Base-by-base conservation (phyloP, 2,329 filamentous ascomycete genomes). In the Penicillium sclerotiorum region DNA sequence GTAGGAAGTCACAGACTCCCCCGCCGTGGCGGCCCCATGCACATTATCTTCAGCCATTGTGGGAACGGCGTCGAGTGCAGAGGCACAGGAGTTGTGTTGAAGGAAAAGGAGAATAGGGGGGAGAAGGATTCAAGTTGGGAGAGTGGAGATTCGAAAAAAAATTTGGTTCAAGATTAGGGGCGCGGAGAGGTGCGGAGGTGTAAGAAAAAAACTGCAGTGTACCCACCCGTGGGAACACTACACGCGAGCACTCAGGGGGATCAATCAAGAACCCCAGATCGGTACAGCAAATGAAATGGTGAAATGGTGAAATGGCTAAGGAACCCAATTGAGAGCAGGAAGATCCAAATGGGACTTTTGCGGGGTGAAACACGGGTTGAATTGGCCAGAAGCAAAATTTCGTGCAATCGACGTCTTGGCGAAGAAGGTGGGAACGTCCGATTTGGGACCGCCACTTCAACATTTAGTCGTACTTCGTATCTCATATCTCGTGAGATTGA, bases 1-100 rank as follows among this genome's bases (percentile, higher is more conserved):
- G 8, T 33, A n/a, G 18, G 45, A 21, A 40, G 27, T 23, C 25
- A 32, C 17, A 17, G 17, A 23, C 4, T 12, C 33, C 22, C 44
- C 36, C 18, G 25, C 35, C 28, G 45, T 22, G 27, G 28, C 27
- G 25, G 36, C 35, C 17, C 21, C 64, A 46, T 62, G 57, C 33
- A 57, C 55, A 59, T 67, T 66, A 45, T 52, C 41, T 25, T 61
- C 60, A 38, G 59, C 65, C 66, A 69, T 69, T 5, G 23, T 57
- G 39, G 25, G 17, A 33, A 32, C 39, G 44, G 18, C 35, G 36
- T 43, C 22, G 12, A 22, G 27, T 45, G 28, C 35, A 25, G 30
- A 46, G 45, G 50, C 27, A 38, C 43, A 25, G n/a, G 33, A 37
- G 37, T 15, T n/a, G 32, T 37, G 27, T 15, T 25, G 30, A 20